Evolutionary conservation across 352 stramenopile genomes (phyloP).

Genomic region (Phytophthora pistaciae): DNA sequence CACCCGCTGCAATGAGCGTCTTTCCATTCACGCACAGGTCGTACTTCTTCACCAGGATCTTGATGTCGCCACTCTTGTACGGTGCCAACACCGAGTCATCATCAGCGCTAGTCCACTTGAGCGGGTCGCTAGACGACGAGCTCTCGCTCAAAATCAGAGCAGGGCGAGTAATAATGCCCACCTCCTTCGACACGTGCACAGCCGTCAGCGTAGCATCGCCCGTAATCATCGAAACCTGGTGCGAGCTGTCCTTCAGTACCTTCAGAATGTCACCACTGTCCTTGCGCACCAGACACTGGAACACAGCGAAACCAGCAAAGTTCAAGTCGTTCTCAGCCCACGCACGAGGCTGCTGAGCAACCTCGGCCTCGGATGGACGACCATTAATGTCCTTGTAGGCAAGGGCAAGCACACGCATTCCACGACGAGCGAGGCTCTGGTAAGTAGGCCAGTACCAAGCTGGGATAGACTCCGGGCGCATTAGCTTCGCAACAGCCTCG

Average conservation of each 20-base stretch:
- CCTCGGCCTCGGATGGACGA: constrained; percentile 70
- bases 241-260: constrained; percentile 92
- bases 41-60: constrained; percentile 77
- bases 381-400: constrained; percentile 94
- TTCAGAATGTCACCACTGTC: constrained; percentile 95
- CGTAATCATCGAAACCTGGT: constrained; percentile 99
- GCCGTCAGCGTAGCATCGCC: constrained; percentile 98
- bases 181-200: constrained; percentile 96
- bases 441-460: constrained; percentile 93
- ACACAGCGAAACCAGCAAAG: constrained; percentile 96
- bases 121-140: constrained; percentile 35
- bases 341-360: constrained; percentile 84
- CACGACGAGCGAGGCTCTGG: constrained; percentile 80
- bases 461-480: constrained; percentile 87
- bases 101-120: constrained; percentile 87
- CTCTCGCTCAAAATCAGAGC: constrained; percentile 79
- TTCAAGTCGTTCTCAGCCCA: constrained; percentile 94
- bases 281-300: constrained; percentile 95
- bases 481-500: constrained; percentile 91
- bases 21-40: constrained; percentile 89
- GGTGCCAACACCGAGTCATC: constrained; percentile 74
- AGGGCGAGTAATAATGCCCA: constrained; percentile 91
- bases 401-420: constrained; percentile 96
- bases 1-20: constrained; percentile 71
- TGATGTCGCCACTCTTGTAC: constrained; percentile 75